Conservation (phyloP, 2,329 filamentous ascomycete genomes). For the Hymenoscyphus infarciens region DNA sequence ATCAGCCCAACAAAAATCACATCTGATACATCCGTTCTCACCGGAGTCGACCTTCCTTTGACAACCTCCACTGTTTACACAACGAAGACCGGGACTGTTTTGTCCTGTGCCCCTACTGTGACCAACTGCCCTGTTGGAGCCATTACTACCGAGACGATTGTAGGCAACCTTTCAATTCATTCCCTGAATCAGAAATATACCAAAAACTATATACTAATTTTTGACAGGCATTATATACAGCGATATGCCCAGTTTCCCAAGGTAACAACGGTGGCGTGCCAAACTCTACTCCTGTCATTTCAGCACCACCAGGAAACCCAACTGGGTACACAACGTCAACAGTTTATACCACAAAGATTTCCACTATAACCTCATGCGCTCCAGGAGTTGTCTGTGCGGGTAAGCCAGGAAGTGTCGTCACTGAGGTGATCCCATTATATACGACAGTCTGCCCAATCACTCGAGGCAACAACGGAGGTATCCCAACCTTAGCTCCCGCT, state of each 20-base stretch:
- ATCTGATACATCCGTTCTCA: background rate
- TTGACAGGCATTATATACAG: conserved; percentile 34
- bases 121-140: conserved; percentile 31
- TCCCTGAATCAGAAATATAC: background rate
- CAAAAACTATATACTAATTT: background rate
- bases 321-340: conserved; percentile 39
- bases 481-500: conserved; percentile 7
- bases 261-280: background rate
- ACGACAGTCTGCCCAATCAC: conserved; percentile 9
- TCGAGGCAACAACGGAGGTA: background rate
- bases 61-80: conserved; percentile 45
- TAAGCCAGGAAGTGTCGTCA: background rate
- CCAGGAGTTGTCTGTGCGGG: background rate
- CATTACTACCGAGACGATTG: conserved; percentile 37
- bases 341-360: conserved; percentile 32
- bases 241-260: conserved; percentile 36
- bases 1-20: background rate
- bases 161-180: conserved; percentile 2
- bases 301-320: background rate
- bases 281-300: conserved; percentile 8
- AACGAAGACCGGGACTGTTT: conserved; percentile 39
- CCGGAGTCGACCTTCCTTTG: background rate
- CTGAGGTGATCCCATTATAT: background rate
- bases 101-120: conserved; percentile 17
- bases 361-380: conserved; percentile 15